Base-by-base conservation (phyloP, 1,284 basidiomycete genomes). In the Cutaneotrichosporon cyanovorans region DNA sequence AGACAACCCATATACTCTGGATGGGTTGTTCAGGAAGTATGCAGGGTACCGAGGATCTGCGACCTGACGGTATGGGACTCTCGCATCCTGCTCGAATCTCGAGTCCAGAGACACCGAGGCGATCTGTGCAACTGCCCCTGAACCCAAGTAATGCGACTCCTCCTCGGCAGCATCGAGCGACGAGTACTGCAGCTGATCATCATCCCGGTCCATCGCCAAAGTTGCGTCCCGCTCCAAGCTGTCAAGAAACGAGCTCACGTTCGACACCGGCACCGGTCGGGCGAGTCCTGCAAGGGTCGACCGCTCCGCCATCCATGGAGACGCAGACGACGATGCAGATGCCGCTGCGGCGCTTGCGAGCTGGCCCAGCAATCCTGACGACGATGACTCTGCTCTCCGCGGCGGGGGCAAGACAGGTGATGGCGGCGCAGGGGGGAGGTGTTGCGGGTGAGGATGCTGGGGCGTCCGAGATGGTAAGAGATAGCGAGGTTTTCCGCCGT, bases 101-200 rank as follows among this genome's bases (percentile, higher is more conserved):
- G 43, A 37, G 30, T 49, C 52, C 5, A 55, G 40, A 12, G 50
- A 51, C 5, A 52, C 51, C 11, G 38, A 36, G 2, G 50, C 49
- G 7, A 51, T 44, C 19, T 55, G 53, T 0, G 53, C 50, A 5
- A 51, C 50, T 1, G 53, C 46, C 11, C 53, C 49, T 8, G 46
- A 51, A n/a, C 49, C 49, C 2, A 58, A 48, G 41, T 56, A 58
- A 38, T 58, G 56, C 6, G 46, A 49, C 42, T 56, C 56, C 39
- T 58, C 56, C 37, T 47, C 47, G 19, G 47, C 51, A 37, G 53
- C 42, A 30, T 55, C 53, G n/a, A 53, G 53, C 16, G 51, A 58
- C 21, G 38, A 37, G 47, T 56, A 56, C 11, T 34, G 33, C 7
- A 37, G 25, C 14, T 33, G 28, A 21, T 42, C 43, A 35, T 42